Percentiles rank a stretch among this genome's conserved stretches.
Evolutionary conservation across 495 filamentous ascomycete species (phyloP).

Genomic region (Aspergillus leporis): DNA sequence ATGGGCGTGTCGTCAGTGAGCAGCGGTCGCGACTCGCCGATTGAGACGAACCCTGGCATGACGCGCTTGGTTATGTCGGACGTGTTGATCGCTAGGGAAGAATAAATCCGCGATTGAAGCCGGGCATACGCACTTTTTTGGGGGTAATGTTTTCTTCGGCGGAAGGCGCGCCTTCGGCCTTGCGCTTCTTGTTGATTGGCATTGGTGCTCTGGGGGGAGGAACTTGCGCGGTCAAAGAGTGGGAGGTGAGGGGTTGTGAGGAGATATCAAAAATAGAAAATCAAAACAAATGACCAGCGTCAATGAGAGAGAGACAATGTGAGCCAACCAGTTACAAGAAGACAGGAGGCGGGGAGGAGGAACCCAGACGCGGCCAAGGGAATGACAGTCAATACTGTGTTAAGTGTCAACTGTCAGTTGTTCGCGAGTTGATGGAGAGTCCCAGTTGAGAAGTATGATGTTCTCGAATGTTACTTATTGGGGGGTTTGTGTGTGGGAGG

Average conservation of each 20-base stretch:
- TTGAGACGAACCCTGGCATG: background rate
- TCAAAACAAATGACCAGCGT: constrained; percentile 10
- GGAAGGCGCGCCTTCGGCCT: constrained; percentile 24
- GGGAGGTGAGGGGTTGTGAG: background rate
- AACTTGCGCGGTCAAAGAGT: constrained; percentile 2
- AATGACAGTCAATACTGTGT: background rate
- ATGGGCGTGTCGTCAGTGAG: constrained; percentile 4
- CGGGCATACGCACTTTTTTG: constrained; percentile 24
- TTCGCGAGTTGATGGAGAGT: no score
- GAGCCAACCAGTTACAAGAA: constrained; percentile 7
- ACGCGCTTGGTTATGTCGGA: constrained; percentile 11
- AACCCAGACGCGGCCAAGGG: constrained; percentile 4
- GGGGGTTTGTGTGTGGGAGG: no score
- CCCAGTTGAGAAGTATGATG: no score
- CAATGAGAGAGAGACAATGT: constrained; percentile 3
- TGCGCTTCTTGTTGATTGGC: constrained; percentile 31
- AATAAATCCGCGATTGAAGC: constrained; percentile 1
- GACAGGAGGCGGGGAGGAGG: constrained; percentile 9
- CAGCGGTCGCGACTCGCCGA: constrained; percentile 6
- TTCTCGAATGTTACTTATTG: no score
- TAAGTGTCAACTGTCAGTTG: background rate
- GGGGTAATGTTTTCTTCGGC: constrained; percentile 22
- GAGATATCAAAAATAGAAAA: constrained; percentile 6
- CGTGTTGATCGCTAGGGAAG: background rate
- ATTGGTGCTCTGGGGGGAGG: constrained; percentile 16